phyloP scores from a whole-genome alignment of 257 asterid species.

The Agastache rugosa region DNA sequence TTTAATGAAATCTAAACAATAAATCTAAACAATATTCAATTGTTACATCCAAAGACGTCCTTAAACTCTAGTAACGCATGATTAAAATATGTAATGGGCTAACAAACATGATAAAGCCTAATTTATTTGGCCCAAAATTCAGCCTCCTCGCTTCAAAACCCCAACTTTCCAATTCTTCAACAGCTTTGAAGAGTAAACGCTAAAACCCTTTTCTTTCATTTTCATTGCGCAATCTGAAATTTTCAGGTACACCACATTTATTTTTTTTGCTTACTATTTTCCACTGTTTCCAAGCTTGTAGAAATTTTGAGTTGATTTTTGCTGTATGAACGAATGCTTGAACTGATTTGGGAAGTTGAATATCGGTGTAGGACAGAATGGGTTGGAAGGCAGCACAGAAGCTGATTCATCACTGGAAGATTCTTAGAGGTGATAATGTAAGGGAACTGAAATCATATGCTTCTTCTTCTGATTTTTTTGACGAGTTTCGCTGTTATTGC shows the following conservation, averaged over 20 bases:
- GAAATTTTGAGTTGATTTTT: neutral
- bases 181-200: neutral
- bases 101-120: slow-evolving; percentile 11
- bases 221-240: slow-evolving; percentile 20
- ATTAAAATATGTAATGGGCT: too few species aligned
- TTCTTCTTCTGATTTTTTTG: neutral
- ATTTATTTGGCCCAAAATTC: neutral
- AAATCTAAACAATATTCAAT: too few species aligned
- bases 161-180: slow-evolving; percentile 3
- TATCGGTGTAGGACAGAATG: slow-evolving; percentile 46
- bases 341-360: neutral
- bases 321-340: neutral
- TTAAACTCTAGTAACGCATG: too few species aligned
- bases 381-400: slow-evolving; percentile 98
- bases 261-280: neutral
- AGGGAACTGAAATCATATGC: slow-evolving; percentile 32
- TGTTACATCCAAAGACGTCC: too few species aligned
- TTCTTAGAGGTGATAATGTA: slow-evolving; percentile 94
- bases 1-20: too few species aligned
- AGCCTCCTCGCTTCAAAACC: slow-evolving; percentile 8
- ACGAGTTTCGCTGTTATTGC: neutral
- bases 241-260: slow-evolving; percentile 27
- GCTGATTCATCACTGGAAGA: slow-evolving; percentile 88
- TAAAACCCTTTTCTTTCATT: slow-evolving; percentile 38
- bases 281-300: neutral